Evolutionary conservation across 257 asterid species (phyloP).

Genomic region (Solanum neorickii): DNA sequence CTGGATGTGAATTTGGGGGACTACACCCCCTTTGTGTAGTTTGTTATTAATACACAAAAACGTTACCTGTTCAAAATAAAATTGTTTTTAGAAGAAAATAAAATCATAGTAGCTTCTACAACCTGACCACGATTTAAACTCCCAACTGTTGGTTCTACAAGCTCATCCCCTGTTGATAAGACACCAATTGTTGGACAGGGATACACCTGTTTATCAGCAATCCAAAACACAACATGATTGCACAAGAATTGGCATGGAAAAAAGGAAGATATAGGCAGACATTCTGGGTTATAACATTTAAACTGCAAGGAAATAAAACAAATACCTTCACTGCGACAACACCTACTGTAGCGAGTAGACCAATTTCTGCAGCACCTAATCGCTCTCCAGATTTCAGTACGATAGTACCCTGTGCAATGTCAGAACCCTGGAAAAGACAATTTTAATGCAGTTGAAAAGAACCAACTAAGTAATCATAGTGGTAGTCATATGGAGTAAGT

Average conservation of each 20-base stretch:
- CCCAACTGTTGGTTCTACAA: conserved; percentile 58
- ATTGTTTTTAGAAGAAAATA: not conserved
- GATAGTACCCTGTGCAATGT: conserved; percentile 63
- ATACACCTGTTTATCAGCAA: conserved; percentile 41
- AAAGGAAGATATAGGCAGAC: not conserved
- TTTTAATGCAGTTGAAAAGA: not conserved
- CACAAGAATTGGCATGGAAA: conserved; percentile 5
- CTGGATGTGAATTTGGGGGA: no score
- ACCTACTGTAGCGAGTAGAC: conserved; percentile 88
- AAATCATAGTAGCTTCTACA: not conserved
- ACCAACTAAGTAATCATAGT: not conserved
- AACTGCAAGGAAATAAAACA: not conserved
- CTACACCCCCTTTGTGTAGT: no score
- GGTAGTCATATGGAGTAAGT: not conserved
- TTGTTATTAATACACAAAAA: no score
- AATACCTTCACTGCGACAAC: conserved; percentile 56
- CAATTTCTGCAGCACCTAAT: conserved; percentile 80
- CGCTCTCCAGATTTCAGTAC: conserved; percentile 79
- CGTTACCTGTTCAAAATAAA: no score
- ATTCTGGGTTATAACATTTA: not conserved
- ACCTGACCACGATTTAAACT: conserved; percentile 83
- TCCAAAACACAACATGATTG: not conserved
- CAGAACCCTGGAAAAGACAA: conserved; percentile 51
- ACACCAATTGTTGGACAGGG: conserved; percentile 69
- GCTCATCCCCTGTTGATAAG: conserved; percentile 94